Conservation (phyloP, 805 yeast species). For the Sugiyamaella floridensis region DNA sequence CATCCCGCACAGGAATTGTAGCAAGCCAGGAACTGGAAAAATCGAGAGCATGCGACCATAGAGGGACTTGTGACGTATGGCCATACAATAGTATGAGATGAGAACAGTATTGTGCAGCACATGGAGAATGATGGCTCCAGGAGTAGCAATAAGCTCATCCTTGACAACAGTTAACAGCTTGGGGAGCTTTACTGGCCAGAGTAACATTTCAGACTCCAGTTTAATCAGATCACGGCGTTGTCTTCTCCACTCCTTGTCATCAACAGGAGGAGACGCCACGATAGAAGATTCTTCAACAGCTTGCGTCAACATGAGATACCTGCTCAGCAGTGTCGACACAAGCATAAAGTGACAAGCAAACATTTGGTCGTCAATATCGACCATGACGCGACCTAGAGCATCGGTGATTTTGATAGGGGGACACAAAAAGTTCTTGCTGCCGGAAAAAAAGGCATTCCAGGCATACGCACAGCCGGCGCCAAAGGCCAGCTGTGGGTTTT, state of each 20-base stretch:
- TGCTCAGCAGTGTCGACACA: constrained; percentile 8
- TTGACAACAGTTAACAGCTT: constrained; percentile 14
- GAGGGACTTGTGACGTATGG: background rate
- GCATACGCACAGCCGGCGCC: constrained; percentile 8
- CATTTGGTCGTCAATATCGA: constrained; percentile 3
- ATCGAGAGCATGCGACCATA: constrained; percentile 10
- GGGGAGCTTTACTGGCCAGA: constrained; percentile 17
- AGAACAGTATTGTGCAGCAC: constrained; percentile 13
- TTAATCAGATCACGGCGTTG: constrained; percentile 3
- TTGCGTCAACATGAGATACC: constrained; percentile 1
- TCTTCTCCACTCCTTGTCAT: constrained; percentile 1
- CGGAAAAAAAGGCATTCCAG: constrained; percentile 8
- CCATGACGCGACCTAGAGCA: background rate
- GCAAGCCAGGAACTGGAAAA: constrained; percentile 14
- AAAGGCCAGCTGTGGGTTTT: background rate
- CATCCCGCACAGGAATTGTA: constrained; percentile 17
- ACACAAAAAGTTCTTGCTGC: background rate
- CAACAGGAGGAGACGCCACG: background rate
- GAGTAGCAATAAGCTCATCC: constrained; percentile 15
- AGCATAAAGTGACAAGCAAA: constrained; percentile 12
- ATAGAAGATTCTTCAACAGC: background rate
- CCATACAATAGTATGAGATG: constrained; percentile 10
- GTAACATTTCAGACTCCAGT: constrained; percentile 13
- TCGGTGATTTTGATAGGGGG: background rate
- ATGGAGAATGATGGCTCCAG: constrained; percentile 15